phyloP scores from a whole-genome alignment of 495 filamentous ascomycete species.

The Neurospora sublineolata region DNA sequence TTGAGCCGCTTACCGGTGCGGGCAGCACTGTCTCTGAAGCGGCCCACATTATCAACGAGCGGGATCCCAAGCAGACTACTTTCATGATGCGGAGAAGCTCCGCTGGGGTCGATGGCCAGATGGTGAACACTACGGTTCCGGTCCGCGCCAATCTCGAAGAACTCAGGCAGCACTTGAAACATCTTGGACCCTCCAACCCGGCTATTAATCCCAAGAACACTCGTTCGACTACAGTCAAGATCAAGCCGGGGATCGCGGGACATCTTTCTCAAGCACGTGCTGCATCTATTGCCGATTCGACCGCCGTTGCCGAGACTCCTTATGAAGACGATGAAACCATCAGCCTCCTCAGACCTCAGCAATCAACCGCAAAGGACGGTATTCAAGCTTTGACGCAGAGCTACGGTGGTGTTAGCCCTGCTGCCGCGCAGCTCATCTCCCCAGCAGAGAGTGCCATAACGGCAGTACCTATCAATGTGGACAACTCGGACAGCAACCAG shows the following conservation, averaged over 20 bases:
- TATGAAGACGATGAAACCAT: conserved; percentile 29
- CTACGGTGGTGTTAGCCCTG: conserved; percentile 47
- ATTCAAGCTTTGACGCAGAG: conserved; percentile 53
- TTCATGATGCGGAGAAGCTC: conserved; percentile 47
- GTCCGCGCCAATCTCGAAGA: conserved; percentile 48
- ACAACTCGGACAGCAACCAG: background rate
- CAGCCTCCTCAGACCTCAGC: conserved; percentile 25
- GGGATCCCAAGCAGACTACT: conserved; percentile 31
- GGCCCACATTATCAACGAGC: conserved; percentile 19
- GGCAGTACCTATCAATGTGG: background rate
- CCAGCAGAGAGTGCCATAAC: conserved; percentile 5
- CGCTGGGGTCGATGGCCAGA: conserved; percentile 33
- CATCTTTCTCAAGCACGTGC: conserved; percentile 13
- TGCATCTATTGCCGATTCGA: conserved; percentile 10
- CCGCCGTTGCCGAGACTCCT: conserved; percentile 8
- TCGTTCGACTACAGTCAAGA: conserved; percentile 80
- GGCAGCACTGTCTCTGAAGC: conserved; percentile 18
- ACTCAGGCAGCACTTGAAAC: conserved; percentile 71
- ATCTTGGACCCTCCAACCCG: conserved; percentile 85
- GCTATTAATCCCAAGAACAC: conserved; percentile 75
- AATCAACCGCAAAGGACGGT: conserved; percentile 47
- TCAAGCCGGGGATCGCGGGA: conserved; percentile 50
- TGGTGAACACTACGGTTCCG: conserved; percentile 26
- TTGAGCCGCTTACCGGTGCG: conserved; percentile 5
- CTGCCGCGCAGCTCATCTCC: conserved; percentile 20